Evolutionary conservation across 2,329 filamentous ascomycete species (phyloP), one percentile per base, ranked within the genome.

Genomic region (Aureobasidium sp.): DNA sequence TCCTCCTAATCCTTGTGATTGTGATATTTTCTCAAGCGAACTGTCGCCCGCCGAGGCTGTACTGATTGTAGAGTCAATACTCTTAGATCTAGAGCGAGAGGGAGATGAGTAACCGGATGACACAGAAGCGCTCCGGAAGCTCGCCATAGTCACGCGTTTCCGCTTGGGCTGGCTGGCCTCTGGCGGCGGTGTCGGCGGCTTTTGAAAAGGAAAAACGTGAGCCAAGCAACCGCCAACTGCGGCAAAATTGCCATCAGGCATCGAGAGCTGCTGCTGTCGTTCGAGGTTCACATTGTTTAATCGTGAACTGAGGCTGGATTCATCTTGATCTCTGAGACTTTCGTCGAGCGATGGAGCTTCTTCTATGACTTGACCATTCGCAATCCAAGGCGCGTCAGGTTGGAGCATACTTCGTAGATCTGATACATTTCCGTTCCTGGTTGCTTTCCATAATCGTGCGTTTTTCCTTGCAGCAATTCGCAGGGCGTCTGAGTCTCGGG

Each of bases 201-300:
- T 79, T 65, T 95, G 87, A 58, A 95, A 97, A 0, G 90, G 91
- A 61, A 96, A 96, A 1, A 97, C 90, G 64, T 97, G 91, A 49
- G 85, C 79, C 3, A 97, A 59, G 2, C 73, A 73, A 2, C 71
- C 72, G 47, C 66, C 63, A n/a, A 65, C 58, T 6, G 63, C 60
- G n/a, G 60, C 64, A 55, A 68, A 68, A 17, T 63, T 61, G 7
- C 50, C 40, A 3, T n/a, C n/a, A 24, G 37, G 16, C 35, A 48
- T 38, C 14, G 55, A 50, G 44, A 38, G 24, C 12, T 17, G 21
- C 12, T 29, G 4, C 49, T 53, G 21, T 52, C 16, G 49, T 51
- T 56, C 48, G 40, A 42, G 14, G 5, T 42, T 25, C 5, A 52
- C 10, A n/a, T 45, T 27, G n/a, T 19, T 37, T n/a, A 41, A n/a